phyloP scores from a whole-genome alignment of 2,329 filamentous ascomycete species.

The Neonectria hederae region DNA sequence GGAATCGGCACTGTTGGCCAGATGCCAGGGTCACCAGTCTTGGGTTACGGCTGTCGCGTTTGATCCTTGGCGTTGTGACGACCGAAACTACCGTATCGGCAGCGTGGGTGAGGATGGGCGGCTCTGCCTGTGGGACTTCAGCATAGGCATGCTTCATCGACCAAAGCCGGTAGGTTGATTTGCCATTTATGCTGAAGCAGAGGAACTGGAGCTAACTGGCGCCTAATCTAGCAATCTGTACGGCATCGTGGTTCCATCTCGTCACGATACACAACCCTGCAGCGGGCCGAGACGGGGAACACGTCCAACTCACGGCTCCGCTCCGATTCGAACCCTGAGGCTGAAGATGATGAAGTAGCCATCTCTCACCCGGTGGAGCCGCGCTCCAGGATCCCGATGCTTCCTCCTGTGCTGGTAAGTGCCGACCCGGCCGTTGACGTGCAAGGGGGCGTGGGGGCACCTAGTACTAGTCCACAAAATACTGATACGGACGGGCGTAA shows the following conservation, averaged over 20 bases:
- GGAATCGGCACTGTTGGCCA: slow-evolving; percentile 84
- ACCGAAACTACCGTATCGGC: slow-evolving; percentile 93
- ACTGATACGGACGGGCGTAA: slow-evolving; percentile 29
- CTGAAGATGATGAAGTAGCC: slow-evolving; percentile 63
- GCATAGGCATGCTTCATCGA: slow-evolving; percentile 92
- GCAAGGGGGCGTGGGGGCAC: slow-evolving; percentile 8
- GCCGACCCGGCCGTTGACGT: neutral
- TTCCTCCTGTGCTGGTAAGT: slow-evolving; percentile 89
- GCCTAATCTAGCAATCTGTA: slow-evolving; percentile 33
- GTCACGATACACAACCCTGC: slow-evolving; percentile 58
- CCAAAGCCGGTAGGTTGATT: slow-evolving; percentile 77
- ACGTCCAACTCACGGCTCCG: slow-evolving; percentile 68
- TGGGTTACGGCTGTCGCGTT: slow-evolving; percentile 96
- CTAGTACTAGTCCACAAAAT: slow-evolving; percentile 12
- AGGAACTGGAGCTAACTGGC: slow-evolving; percentile 26
- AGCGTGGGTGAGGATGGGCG: slow-evolving; percentile 95
- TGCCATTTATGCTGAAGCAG: slow-evolving; percentile 5
- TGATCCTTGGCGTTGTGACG: slow-evolving; percentile 96
- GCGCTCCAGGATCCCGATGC: slow-evolving; percentile 81
- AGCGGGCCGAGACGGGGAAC: slow-evolving; percentile 70
- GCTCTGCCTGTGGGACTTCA: slow-evolving; percentile 96
- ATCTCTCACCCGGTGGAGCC: slow-evolving; percentile 85
- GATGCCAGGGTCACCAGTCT: slow-evolving; percentile 94
- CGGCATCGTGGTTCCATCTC: slow-evolving; percentile 63
- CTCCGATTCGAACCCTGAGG: slow-evolving; percentile 75